phyloP scores from a whole-genome alignment of 768 basidiomycete genomes.

The Suillus spraguei region DNA sequence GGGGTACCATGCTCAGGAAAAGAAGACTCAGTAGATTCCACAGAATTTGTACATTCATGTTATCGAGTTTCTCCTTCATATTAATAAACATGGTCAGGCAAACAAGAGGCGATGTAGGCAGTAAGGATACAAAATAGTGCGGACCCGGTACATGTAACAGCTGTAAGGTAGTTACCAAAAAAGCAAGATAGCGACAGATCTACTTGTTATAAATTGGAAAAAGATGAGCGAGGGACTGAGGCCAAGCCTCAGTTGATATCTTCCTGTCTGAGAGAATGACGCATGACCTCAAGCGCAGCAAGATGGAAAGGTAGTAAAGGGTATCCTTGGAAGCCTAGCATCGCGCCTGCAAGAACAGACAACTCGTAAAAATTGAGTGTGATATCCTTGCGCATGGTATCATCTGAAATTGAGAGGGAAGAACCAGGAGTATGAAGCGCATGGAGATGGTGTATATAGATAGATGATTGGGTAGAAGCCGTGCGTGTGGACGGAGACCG shows the following conservation, averaged over 20 bases:
- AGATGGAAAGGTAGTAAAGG: conserved; percentile 72
- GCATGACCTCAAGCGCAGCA: conserved; percentile 69
- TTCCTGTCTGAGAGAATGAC: conserved; percentile 37
- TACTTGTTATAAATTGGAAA: conserved; percentile 14
- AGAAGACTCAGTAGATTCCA: conserved; percentile 67
- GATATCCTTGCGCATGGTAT: conserved; percentile 52
- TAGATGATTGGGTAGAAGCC: conserved; percentile 45
- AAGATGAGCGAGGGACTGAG: conserved; percentile 4
- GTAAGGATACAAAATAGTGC: conserved; percentile 31
- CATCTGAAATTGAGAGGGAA: conserved; percentile 35
- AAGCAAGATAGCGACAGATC: conserved; percentile 10
- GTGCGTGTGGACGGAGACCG: conserved; percentile 49
- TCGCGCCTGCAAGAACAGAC: conserved; percentile 53
- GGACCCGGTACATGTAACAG: conserved; percentile 18
- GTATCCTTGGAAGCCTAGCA: conserved; percentile 45
- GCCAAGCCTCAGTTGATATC: conserved; percentile 21
- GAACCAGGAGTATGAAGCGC: conserved; percentile 45
- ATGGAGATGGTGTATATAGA: conserved; percentile 65
- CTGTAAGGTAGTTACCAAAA: conserved; percentile 13
- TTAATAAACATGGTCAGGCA: conserved; percentile 2
- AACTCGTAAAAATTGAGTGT: conserved; percentile 72
- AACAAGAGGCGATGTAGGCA: conserved; percentile 23
- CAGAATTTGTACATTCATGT: conserved; percentile 15
- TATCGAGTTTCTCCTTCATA: conserved; percentile 2
- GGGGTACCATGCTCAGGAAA: conserved; percentile 68